A percentile compares a stretch with the other conserved stretches of the same genome.
phyloP scores from a whole-genome alignment of 371 early-diverging fungal genomes.

The Furculomyces boomerangus region DNA sequence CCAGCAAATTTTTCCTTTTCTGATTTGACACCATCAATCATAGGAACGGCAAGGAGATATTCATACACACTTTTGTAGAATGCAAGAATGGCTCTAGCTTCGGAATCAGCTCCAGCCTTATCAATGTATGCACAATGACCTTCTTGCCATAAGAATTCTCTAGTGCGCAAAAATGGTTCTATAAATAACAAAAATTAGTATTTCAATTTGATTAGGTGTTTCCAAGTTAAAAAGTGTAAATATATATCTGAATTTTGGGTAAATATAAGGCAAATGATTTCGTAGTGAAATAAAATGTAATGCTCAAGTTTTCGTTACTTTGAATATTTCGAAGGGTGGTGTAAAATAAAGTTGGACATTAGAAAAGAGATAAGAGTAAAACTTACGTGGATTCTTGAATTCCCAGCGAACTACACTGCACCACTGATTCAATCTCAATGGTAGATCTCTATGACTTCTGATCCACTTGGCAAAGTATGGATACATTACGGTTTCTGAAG shows the following conservation, averaged over 20 bases:
- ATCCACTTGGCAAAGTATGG: conserved; percentile 99
- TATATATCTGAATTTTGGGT: no score
- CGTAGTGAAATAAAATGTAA: no score
- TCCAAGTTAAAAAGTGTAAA: no score
- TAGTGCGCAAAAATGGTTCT: conserved; percentile 95
- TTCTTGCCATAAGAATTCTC: conserved; percentile 99
- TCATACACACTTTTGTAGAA: conserved; percentile 94
- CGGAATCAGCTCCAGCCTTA: conserved; percentile 77
- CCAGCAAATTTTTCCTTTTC: conserved; percentile 99
- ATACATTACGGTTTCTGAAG: conserved; percentile 99
- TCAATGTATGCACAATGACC: conserved; percentile 98
- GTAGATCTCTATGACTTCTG: conserved; percentile 96
- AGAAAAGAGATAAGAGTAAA: no score
- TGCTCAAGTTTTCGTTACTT: no score
- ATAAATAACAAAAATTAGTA: background rate
- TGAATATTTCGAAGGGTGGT: background rate
- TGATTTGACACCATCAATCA: conserved; percentile 96
- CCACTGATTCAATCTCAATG: conserved; percentile 99
- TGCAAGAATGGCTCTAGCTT: conserved; percentile 87
- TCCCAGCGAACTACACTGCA: conserved; percentile 99
- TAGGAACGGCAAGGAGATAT: conserved; percentile 97
- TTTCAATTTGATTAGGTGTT: no score
- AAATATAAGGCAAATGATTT: no score
- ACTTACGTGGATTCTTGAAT: conserved; percentile 85
- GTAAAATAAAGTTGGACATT: background rate